Base-by-base conservation (phyloP, 345 rosid species). In the Citropsis articulata region DNA sequence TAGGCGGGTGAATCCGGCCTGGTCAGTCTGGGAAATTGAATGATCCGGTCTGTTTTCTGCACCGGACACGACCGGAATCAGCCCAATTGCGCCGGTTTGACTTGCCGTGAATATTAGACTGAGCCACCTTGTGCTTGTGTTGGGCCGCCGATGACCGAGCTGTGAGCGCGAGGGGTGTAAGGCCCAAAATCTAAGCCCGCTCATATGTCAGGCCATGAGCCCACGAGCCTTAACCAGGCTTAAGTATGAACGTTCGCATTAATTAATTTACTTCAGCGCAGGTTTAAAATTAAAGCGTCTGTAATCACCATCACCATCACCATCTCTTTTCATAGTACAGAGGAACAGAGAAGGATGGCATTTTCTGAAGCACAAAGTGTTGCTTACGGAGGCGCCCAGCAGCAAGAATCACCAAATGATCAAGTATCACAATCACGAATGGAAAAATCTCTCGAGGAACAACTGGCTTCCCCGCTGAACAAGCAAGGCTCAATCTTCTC, bases 401-500 rank as follows among this genome's bases (percentile, higher is more conserved):
- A 71, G 27, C 30, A 77, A 53, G 76, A 75, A 31, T 64, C 74
- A 22, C 68, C 55, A 1, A 53, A 28, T 9, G 77, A 35, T 18
- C 77, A 33, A 57, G 67, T 61, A 35, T 71, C 73, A 22, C 84
- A 76, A 75, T 65, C 81, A 50, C 75, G 53, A 7, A 66, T 61
- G 1, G 81, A 75, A 75, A 61, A 74, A 55, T 40, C 59, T 0
- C 18, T 60, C n/a, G 68, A 64, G 60, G 88, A 83, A 16, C 55
- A 66, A 30, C 66, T 73, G 14, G 35, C 75, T 30, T 66, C 85
- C 42, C 69, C 84, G 19, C 24, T 79, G n/a, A 67, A 53, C 30
- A 83, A 82, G 66, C 93, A 88, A 66, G 82, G 75, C 73, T 88
- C 95, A 1, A 85, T 92, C 75, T 71, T 92, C 73, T 90, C 97